Percentiles rank a stretch among this genome's conserved stretches.
These are phyloP conservation scores for Tetragonia tetragonoides DNA, from an alignment of 148 eudicot genomes.

Conservation along the genomic window DNA sequence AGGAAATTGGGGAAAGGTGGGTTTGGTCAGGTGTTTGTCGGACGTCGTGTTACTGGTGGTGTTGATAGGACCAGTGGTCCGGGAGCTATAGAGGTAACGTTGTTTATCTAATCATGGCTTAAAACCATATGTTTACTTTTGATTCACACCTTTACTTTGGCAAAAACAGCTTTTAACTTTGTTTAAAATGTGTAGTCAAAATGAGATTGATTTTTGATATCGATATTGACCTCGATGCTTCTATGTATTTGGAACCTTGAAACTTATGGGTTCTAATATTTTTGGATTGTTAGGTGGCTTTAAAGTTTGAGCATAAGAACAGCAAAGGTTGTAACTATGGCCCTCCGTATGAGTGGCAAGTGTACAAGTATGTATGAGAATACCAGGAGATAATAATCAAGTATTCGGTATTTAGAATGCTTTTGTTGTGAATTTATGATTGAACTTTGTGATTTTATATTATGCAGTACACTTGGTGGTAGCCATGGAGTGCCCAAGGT, in stretches of 20 bases:
- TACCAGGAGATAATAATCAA: not conserved
- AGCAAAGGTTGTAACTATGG: constrained; percentile 95
- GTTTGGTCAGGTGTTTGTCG: constrained; percentile 90
- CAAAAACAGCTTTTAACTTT: not conserved
- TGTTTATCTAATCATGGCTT: not conserved
- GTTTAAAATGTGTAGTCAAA: not conserved
- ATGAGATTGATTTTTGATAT: not conserved
- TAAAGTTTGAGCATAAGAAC: constrained; percentile 85
- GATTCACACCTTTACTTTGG: not conserved
- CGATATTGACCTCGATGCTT: not conserved
- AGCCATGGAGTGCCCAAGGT: constrained; percentile 89
- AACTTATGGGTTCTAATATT: not conserved
- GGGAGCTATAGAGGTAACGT: constrained; percentile 68
- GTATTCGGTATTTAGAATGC: not conserved
- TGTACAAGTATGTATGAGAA: constrained; percentile 60
- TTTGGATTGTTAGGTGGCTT: constrained; percentile 55
- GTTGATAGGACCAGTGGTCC: constrained; percentile 58
- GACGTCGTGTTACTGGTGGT: constrained; percentile 74
- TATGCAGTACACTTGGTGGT: constrained; percentile 77
- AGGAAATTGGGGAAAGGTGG: constrained; percentile 91
- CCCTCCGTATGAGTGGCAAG: constrained; percentile 97
- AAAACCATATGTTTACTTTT: not conserved
- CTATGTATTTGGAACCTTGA: not conserved
- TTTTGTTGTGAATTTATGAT: not conserved
- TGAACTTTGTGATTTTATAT: constrained; percentile 10